Percentiles rank a stretch among this genome's conserved stretches.
These are phyloP conservation scores for Chaetomium globosum DNA, from an alignment of 2,329 filamentous ascomycete genomes.

Conservation along the genomic window DNA sequence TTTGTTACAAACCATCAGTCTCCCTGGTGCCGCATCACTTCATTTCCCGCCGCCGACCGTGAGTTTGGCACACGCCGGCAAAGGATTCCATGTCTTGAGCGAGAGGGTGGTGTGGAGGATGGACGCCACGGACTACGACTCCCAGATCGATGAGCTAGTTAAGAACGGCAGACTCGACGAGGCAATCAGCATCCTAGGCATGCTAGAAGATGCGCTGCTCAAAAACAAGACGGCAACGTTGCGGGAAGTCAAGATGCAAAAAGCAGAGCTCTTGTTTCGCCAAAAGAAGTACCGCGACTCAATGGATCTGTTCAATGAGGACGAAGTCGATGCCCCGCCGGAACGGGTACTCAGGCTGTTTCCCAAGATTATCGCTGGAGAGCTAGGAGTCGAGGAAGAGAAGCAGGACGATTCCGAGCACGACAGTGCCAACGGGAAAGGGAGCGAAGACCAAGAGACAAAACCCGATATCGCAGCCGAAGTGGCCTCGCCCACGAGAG, in stretches of 20 bases:
- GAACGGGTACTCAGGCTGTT: constrained; percentile 85
- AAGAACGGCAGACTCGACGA: constrained; percentile 78
- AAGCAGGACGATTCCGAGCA: constrained; percentile 43
- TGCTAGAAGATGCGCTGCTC: constrained; percentile 90
- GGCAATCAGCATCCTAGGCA: constrained; percentile 81
- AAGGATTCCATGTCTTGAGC: constrained; percentile 91
- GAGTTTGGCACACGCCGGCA: constrained; percentile 92
- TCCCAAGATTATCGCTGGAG: constrained; percentile 79
- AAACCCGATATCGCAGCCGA: constrained; percentile 34
- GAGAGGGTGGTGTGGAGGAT: constrained; percentile 95
- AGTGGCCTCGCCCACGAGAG: constrained; percentile 44
- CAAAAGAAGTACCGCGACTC: constrained; percentile 81
- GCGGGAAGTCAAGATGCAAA: constrained; percentile 85
- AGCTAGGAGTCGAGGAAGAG: constrained; percentile 54
- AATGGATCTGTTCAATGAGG: constrained; percentile 82
- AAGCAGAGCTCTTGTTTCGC: constrained; percentile 82
- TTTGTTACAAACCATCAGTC: constrained; percentile 79
- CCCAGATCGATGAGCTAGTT: constrained; percentile 81
- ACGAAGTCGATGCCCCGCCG: constrained; percentile 84
- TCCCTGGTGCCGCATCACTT: constrained; percentile 80
- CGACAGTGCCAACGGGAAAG: constrained; percentile 37
- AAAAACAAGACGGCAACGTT: constrained; percentile 79
- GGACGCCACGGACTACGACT: constrained; percentile 88
- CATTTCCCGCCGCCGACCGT: constrained; percentile 92
- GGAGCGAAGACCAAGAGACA: constrained; percentile 41